These are phyloP conservation scores for Pseudodiploospora longispora DNA, from an alignment of 2,329 filamentous ascomycete species.

Conservation along the genomic window DNA sequence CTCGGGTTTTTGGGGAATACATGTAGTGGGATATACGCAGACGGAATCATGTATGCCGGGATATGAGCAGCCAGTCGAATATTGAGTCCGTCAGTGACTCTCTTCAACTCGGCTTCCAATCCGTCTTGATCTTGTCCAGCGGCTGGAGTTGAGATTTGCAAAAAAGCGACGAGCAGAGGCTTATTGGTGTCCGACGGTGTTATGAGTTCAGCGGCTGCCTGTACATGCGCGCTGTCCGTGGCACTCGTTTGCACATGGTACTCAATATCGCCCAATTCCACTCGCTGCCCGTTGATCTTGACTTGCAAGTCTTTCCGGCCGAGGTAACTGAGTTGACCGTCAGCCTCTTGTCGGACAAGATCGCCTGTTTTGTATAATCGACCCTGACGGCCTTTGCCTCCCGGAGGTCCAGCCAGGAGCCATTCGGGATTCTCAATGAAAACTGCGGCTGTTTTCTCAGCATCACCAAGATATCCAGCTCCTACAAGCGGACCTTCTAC, in stretches of 20 bases:
- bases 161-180: constrained; percentile 2
- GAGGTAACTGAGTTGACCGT: constrained; percentile 20
- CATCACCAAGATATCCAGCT: constrained; percentile 39
- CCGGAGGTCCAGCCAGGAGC: constrained; percentile 18
- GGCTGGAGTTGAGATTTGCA: constrained; percentile 1
- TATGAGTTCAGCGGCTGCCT: not conserved
- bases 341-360: constrained; percentile 16
- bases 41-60: constrained; percentile 14
- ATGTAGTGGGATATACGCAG: constrained; percentile 8
- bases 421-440: constrained; percentile 38
- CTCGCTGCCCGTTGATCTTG: constrained; percentile 42
- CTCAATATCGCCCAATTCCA: constrained; percentile 31
- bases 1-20: constrained; percentile 10
- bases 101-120: not conserved
- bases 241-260: constrained; percentile 1
- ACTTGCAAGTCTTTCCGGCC: constrained; percentile 38
- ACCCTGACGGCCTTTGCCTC: constrained; percentile 20
- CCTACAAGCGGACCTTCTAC: constrained; percentile 38
- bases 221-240: not conserved
- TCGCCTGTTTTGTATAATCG: constrained; percentile 30
- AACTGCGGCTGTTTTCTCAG: constrained; percentile 32
- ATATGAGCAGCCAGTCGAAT: constrained; percentile 3
- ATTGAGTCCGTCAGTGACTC: not conserved
- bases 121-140: not conserved
- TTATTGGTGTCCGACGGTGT: not conserved